These are phyloP conservation scores for Nakazawaea pomicola DNA, from an alignment of 805 yeast genomes.

Conservation along the genomic window DNA sequence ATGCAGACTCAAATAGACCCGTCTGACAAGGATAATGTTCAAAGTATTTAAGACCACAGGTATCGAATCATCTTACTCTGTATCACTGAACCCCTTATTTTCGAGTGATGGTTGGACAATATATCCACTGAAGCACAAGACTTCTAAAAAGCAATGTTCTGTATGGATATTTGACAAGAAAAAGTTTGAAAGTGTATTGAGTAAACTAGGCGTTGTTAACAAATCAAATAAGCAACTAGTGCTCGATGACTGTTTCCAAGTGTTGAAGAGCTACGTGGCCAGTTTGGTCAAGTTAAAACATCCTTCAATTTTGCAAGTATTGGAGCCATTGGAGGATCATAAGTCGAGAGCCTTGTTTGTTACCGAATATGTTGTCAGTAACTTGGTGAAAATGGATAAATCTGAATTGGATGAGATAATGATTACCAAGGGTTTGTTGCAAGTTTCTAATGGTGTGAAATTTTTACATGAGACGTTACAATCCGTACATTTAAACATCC, in stretches of 20 bases:
- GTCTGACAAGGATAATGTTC: too few relatives aligned
- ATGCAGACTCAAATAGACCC: too few relatives aligned
- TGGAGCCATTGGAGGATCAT: slow-evolving; percentile 89
- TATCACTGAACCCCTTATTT: slow-evolving; percentile 68
- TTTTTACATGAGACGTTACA: slow-evolving; percentile 78
- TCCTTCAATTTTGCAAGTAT: slow-evolving; percentile 77
- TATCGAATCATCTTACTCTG: slow-evolving; percentile 60
- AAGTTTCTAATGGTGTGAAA: slow-evolving; percentile 69
- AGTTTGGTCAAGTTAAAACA: slow-evolving; percentile 80
- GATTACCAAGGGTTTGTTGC: slow-evolving; percentile 74
- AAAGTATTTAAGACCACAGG: slow-evolving; percentile 52
- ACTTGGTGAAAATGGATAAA: slow-evolving; percentile 27
- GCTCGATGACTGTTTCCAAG: slow-evolving; percentile 58
- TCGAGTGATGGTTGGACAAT: slow-evolving; percentile 79
- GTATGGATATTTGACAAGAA: slow-evolving; percentile 86
- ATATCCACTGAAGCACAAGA: slow-evolving; percentile 74
- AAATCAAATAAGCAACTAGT: slow-evolving; percentile 43
- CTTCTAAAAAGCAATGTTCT: slow-evolving; percentile 59
- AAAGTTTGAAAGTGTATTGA: slow-evolving; percentile 54
- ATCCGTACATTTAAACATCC: slow-evolving; percentile 70
- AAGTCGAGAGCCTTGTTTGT: slow-evolving; percentile 75
- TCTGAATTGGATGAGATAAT: slow-evolving; percentile 63
- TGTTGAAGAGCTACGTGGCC: slow-evolving; percentile 61
- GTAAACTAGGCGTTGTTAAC: slow-evolving; percentile 43
- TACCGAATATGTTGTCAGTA: slow-evolving; percentile 62